A percentile compares a stretch with the other conserved stretches of the same genome.
Conservation (phyloP, 306 rosid species). For the Malus asiatica region DNA sequence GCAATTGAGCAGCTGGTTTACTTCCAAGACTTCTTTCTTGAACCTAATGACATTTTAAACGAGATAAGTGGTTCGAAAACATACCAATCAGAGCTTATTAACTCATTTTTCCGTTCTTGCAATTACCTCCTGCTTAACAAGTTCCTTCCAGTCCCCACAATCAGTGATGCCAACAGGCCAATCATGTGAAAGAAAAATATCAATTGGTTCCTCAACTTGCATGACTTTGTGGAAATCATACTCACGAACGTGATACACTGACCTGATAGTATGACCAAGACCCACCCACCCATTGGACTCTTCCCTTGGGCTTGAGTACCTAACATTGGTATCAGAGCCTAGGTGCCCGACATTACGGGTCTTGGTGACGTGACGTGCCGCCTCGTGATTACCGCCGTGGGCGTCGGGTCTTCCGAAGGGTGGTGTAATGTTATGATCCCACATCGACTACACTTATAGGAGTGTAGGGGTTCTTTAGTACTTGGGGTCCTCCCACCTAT, state of each 20-base stretch:
- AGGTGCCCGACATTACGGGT: too few relatives aligned
- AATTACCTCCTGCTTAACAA: slow-evolving; percentile 65
- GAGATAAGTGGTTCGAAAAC: background rate
- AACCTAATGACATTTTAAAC: slow-evolving; percentile 39
- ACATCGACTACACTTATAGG: too few relatives aligned
- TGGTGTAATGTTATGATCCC: too few relatives aligned
- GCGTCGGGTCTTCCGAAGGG: too few relatives aligned
- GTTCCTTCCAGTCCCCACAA: slow-evolving; percentile 70
- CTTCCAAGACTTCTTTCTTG: slow-evolving; percentile 77
- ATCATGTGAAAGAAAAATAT: slow-evolving; percentile 90
- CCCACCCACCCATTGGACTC: too few relatives aligned
- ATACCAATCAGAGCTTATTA: background rate
- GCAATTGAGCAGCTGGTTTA: slow-evolving; percentile 71
- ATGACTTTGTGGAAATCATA: slow-evolving; percentile 72
- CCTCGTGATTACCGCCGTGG: too few relatives aligned
- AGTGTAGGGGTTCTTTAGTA: too few relatives aligned
- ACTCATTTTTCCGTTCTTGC: background rate
- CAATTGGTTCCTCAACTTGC: slow-evolving; percentile 76
- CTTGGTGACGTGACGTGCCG: too few relatives aligned
- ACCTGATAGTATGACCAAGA: slow-evolving; percentile 48
- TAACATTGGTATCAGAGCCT: too few relatives aligned
- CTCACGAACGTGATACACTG: slow-evolving; percentile 87
- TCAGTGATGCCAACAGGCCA: slow-evolving; percentile 91
- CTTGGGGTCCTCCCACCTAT: too few relatives aligned
- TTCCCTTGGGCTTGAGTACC: too few relatives aligned